Evolutionary conservation across 129 eudicot species (phyloP), one percentile per base, ranked within the genome.

Genomic region (Ambrosia trifida): DNA sequence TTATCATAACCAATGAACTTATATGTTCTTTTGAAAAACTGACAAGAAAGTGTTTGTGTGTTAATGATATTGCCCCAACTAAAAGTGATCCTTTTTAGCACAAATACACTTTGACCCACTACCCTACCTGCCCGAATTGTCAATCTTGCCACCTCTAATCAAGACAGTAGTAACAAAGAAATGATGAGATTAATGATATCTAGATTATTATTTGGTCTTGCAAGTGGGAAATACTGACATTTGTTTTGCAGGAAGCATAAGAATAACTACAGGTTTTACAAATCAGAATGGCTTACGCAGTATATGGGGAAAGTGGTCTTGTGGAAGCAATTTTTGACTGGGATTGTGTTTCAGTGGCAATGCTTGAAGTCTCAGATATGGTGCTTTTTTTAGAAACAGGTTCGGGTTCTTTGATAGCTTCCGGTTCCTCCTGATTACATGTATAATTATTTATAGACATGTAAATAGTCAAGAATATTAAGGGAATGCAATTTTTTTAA

Each of bases 271-370:
- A 50, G 16, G 18, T 43, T 35, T 31, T 41, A 30, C 19, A 16
- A 74, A 69, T 46, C 4, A 19, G 19, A 45, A 80, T 40, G 49
- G 84, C 94, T 87, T 74, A 90, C 96, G 70, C 83, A 10, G 70
- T 70, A 74, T 84, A 87, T 60, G 96, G 96, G 65, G 96, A 90
- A 73, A 74, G 85, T 17, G 96, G 85, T 70, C 80, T 76, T 71
- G 83, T 11, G 32, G 73, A 50, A 32, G 79, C 76, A 56, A 80
- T 51, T 73, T 79, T 83, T 53, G 75, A 69, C 65, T 76, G 63
- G 20, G 87, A 11, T 81, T 79, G 81, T 67, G 78, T 76, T 74
- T 65, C 96, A 30, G 75, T 13, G 54, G 67, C 56, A 63, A 54
- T 53, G 74, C 56, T 82, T 68, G 74, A 63, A 72, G 69, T 72